Evolutionary conservation across 331 rosid genomes (phyloP).

Genomic region (Malus hybrid): DNA sequence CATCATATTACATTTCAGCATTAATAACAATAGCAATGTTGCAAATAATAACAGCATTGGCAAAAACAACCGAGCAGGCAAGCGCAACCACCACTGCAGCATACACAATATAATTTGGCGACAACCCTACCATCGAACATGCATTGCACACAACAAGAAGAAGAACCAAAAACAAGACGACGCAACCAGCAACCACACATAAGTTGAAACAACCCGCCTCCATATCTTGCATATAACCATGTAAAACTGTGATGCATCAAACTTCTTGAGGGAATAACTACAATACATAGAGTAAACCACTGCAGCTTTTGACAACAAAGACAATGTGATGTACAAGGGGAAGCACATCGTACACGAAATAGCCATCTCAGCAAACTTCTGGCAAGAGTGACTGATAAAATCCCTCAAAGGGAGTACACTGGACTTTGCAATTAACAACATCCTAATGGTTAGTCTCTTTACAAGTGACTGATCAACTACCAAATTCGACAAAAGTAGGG

Average conservation of each 20-base stretch:
- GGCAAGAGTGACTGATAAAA: conserved; percentile 70
- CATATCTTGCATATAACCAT: conserved; percentile 52
- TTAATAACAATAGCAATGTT: no score
- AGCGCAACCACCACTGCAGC: no score
- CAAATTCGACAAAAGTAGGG: conserved; percentile 29
- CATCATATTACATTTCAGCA: no score
- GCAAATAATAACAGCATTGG: no score
- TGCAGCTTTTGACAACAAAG: conserved; percentile 66
- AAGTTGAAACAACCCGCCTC: conserved; percentile 62
- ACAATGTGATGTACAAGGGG: conserved; percentile 61
- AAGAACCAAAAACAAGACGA: conserved; percentile 58
- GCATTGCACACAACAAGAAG: conserved; percentile 24
- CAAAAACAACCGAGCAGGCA: no score
- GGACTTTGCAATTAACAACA: conserved; percentile 64
- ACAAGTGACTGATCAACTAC: conserved; percentile 42
- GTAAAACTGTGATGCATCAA: conserved; percentile 51
- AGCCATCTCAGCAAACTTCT: conserved; percentile 60
- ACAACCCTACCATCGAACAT: no score
- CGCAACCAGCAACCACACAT: conserved; percentile 56
- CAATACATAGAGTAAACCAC: conserved; percentile 83
- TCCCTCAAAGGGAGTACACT: conserved; percentile 84
- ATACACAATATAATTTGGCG: no score
- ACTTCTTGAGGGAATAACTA: conserved; percentile 56
- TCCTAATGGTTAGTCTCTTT: conserved; percentile 54
- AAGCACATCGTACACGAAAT: conserved; percentile 56